Evolutionary conservation across 2,329 filamentous ascomycete genomes (phyloP), one percentile per base, ranked within the genome.

Genomic region (Fusarium euwallaceae): DNA sequence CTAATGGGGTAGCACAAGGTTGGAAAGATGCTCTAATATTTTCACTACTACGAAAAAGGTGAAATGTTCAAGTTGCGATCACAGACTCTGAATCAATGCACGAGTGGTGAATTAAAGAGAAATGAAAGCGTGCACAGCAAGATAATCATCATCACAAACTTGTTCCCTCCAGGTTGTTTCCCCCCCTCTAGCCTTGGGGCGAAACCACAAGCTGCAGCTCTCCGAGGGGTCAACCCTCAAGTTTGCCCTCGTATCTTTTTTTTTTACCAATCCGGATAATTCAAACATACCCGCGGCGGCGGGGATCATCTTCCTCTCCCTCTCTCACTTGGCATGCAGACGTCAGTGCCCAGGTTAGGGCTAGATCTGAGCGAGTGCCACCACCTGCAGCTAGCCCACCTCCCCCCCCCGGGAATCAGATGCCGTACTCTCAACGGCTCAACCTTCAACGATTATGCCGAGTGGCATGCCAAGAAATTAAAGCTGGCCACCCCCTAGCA

Each of bases 321-420:
- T 22, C 22, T 32, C 9, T 11, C 32, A 11, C 43, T 48, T 48
- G 24, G 45, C 45, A 16, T 51, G 68, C 66, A 70, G 66, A 71
- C 41, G 66, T 70, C 69, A 70, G 24, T 37, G 39, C 39, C 39
- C 6, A 22, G 22, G 43, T 36, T 34, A 59, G 56, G 59, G 24
- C 53, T 32, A 61, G 61, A 64, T 65, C 66, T 70, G 53, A 67
- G 65, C 17, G 16, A 29, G 45, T 51, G 45, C 24, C 24, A 29
- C 45, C 24, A 51, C 45, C 45, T 51, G 45, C 45, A 51, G 45
- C 22, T n/a, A 51, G 24, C 45, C 45, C 45, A n/a, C 22, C 43
- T 22, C 22, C 45, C 64, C 22, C 45, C 64, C 58, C 43, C 22
- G 36, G 29, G 29, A 22, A 20, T 37, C 48, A 45, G 59, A 56